Conservation (phyloP, 2,329 filamentous ascomycete genomes). For the Beauveria pseudobassiana region DNA sequence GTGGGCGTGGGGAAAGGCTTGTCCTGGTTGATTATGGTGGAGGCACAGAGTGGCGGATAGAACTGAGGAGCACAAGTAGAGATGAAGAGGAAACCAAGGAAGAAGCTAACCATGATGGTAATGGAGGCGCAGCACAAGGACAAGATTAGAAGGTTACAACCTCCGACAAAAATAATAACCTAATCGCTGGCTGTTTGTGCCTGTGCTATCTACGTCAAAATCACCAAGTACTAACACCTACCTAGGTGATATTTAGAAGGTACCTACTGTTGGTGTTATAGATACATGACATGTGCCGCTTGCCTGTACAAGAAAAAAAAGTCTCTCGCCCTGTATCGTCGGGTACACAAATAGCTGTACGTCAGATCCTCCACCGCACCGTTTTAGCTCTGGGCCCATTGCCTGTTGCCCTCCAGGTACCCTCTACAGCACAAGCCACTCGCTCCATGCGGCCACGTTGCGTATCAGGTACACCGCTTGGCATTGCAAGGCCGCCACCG, state of each 20-base stretch:
- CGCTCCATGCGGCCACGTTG: neutral
- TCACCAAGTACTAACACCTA: neutral
- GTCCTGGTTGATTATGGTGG: neutral
- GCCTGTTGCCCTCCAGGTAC: neutral
- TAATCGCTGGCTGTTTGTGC: neutral
- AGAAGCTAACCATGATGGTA: neutral
- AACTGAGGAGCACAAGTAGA: neutral
- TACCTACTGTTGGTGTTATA: neutral
- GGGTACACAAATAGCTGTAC: neutral
- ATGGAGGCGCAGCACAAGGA: too few relatives aligned
- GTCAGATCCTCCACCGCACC: neutral
- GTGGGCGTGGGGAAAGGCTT: constrained; percentile 7
- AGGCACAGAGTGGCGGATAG: neutral
- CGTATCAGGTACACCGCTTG: constrained; percentile 5
- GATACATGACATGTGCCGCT: neutral
- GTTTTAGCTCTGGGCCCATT: neutral
- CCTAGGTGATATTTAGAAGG: neutral
- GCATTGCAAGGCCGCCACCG: neutral
- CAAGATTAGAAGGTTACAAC: too few relatives aligned
- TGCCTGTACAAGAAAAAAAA: too few relatives aligned
- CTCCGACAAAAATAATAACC: too few relatives aligned
- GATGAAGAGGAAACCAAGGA: neutral
- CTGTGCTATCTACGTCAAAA: neutral
- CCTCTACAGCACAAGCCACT: neutral
- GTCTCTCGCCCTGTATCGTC: too few relatives aligned